Conservation (phyloP, 2,329 filamentous ascomycete genomes). For the Aspergillus fischeri region DNA sequence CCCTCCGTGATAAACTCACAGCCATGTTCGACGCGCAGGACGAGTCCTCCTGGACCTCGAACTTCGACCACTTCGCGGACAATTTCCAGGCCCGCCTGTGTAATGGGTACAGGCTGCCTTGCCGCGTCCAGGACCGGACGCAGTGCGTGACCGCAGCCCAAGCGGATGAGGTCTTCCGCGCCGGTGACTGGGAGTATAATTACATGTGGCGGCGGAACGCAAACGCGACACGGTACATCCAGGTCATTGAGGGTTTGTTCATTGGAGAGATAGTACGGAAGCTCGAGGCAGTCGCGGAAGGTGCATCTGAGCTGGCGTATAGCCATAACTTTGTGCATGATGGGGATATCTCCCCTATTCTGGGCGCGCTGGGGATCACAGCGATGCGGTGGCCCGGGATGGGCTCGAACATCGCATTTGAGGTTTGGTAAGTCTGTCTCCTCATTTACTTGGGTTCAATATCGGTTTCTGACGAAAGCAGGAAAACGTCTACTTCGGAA, state of each 20-base stretch:
- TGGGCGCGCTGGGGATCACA: constrained; percentile 34
- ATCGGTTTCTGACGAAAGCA: constrained; percentile 1
- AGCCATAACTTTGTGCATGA: constrained; percentile 37
- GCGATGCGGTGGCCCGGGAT: constrained; percentile 39
- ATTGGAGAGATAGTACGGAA: constrained; percentile 34
- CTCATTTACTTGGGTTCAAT: too few relatives aligned
- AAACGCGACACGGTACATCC: constrained; percentile 34
- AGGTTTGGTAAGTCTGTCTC: constrained; percentile 31
- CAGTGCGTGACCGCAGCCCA: constrained; percentile 30
- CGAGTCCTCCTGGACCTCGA: constrained; percentile 27
- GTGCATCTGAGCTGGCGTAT: constrained; percentile 24
- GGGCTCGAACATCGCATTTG: constrained; percentile 37
- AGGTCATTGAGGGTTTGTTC: constrained; percentile 35
- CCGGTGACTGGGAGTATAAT: constrained; percentile 42
- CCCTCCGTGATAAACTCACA: constrained; percentile 26
- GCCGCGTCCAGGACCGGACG: constrained; percentile 22
- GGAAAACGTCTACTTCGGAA: constrained; percentile 15
- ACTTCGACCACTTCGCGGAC: constrained; percentile 39
- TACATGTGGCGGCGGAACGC: constrained; percentile 37
- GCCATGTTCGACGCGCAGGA: constrained; percentile 29
- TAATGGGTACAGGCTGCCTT: constrained; percentile 37
- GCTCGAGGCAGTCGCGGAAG: constrained; percentile 25
- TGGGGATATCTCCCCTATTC: constrained; percentile 35
- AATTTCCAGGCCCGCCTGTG: constrained; percentile 40
- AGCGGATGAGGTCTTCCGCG: constrained; percentile 36